Conservation (phyloP, 2,329 filamentous ascomycete genomes). For the Ceratocystis colombiana region DNA sequence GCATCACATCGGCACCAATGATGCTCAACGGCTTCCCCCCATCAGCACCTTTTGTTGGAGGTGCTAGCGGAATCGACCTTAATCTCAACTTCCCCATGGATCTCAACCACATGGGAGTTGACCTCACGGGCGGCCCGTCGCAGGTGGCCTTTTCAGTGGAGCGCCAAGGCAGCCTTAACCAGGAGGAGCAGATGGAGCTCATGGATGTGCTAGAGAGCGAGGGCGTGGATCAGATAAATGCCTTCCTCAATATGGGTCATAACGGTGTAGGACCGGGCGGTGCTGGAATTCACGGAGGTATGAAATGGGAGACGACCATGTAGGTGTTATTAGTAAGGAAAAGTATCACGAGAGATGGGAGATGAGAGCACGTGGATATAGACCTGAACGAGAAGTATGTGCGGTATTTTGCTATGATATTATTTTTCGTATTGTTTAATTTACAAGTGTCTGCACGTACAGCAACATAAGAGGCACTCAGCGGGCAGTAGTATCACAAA, state of each 20-base stretch:
- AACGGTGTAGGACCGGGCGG: slow-evolving; percentile 27
- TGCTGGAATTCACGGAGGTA: slow-evolving; percentile 23
- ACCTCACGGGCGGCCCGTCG: slow-evolving; percentile 25
- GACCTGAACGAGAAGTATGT: not conserved
- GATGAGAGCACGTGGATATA: not conserved
- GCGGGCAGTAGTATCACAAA: no score
- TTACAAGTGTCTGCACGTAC: no score
- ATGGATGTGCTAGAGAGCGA: slow-evolving; percentile 70
- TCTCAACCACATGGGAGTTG: slow-evolving; percentile 28
- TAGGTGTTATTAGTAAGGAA: not conserved
- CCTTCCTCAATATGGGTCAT: slow-evolving; percentile 41
- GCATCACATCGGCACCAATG: slow-evolving; percentile 35
- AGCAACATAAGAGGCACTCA: no score
- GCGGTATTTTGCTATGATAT: no score
- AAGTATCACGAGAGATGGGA: not conserved
- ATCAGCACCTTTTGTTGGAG: slow-evolving; percentile 22
- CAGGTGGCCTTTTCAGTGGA: slow-evolving; percentile 36
- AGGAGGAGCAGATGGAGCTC: slow-evolving; percentile 71
- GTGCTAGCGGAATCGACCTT: slow-evolving; percentile 20
- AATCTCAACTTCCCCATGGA: slow-evolving; percentile 31
- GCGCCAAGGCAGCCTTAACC: slow-evolving; percentile 60
- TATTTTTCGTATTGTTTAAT: no score
- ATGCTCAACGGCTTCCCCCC: slow-evolving; percentile 30
- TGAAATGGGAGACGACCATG: slow-evolving; percentile 23
- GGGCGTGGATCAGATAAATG: slow-evolving; percentile 52